A percentile compares a stretch with the other conserved stretches of the same genome.
phyloP scores from a whole-genome alignment of 2,329 filamentous ascomycete species.

The Cladosporium sp. region DNA sequence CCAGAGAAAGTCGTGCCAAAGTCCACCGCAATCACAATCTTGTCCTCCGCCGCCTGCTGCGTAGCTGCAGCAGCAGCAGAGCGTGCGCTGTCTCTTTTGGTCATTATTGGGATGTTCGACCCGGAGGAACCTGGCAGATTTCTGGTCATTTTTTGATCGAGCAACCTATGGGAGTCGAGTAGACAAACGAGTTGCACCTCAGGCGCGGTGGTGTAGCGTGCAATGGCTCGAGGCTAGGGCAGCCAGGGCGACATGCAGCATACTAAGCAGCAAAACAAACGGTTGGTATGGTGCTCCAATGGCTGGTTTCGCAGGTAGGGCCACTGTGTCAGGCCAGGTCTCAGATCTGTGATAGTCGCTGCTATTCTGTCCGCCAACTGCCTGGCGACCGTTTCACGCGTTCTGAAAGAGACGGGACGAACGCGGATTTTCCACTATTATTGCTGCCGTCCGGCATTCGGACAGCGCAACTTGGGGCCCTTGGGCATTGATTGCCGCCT shows the following conservation, averaged over 20 bases:
- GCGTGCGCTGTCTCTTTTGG: background rate
- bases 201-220: background rate
- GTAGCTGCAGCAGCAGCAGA: background rate
- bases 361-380: background rate
- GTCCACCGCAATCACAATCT: conserved; percentile 75
- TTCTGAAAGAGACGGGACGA: background rate
- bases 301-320: conserved; percentile 7
- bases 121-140: conserved; percentile 1
- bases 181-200: background rate
- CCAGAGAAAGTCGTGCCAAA: conserved; percentile 85
- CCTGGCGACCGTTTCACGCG: background rate
- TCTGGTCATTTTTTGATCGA: conserved; percentile 19
- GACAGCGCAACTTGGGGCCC: background rate
- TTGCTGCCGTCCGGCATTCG: conserved; percentile 1
- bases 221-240: background rate
- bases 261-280: conserved; percentile 13
- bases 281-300: conserved; percentile 8
- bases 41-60: conserved; percentile 47
- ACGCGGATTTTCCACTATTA: background rate
- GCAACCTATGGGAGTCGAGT: background rate
- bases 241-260: background rate
- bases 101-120: conserved; percentile 8
- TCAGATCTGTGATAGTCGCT: conserved; percentile 2
- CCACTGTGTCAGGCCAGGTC: conserved; percentile 11
- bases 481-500: conserved; percentile 2